Base-by-base conservation (phyloP, 345 rosid genomes). In the Nephelium lappaceum region DNA sequence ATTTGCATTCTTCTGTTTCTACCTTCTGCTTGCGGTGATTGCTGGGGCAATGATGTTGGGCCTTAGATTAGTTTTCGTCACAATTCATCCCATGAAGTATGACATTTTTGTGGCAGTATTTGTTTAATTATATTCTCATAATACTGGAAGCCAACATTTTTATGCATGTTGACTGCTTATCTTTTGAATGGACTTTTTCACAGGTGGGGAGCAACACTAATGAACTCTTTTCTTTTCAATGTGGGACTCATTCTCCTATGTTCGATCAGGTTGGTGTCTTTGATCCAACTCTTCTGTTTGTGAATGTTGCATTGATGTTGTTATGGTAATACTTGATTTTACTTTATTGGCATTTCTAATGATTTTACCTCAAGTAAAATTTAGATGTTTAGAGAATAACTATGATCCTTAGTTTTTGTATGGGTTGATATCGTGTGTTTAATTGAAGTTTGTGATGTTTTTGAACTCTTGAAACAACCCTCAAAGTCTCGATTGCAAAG, bases 21-120 rank as follows among this genome's bases (percentile, higher is more conserved):
- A 93, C 86, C 96, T 93, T 42, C 87, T 95, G 69, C 95, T 95
- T 77, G 95, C 97, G 45, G 97, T 95, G 78, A 87, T 95, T 79
- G 98, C 99, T 69, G 99, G 99, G 73, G 97, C 98, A 75, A 93
- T 92, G 98, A 91, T 95, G 97, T 88, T 97, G 81, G 98, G 99
- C 38, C 86, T 97, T 83, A 90, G 93, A 91, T 83, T 95, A 81
- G 89, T 93, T 77, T 93, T 93, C 88, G 80, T 93, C 36, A 92
- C 98, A 2, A 93, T 95, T 73, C 99, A 93, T 87, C 98, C 99
- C 55, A 93, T 97, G 98, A 97, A 93, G 99, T 97, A 85, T 74
- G 60, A 19, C 43, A 65, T 61, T 43, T 36, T 27, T 53, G 61
- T 66, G 62, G 75, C 63, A 65, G 57, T 71, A 25, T 64, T 82